phyloP scores from a whole-genome alignment of 805 yeast species.

The Metschnikowia kofuensis region DNA sequence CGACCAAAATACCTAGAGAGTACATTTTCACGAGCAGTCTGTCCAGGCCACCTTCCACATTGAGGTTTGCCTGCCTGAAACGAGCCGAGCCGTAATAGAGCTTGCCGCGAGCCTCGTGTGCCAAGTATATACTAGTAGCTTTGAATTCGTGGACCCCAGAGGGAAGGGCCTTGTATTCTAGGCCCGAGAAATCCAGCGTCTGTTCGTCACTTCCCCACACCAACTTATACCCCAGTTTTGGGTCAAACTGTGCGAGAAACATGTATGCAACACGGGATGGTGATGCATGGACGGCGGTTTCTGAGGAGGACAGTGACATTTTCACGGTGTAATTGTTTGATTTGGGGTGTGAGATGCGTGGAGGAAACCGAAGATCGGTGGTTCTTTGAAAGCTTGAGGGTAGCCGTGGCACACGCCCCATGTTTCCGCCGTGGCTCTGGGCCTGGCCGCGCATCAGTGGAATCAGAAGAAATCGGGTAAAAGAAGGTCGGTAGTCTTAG shows the following conservation, averaged over 20 bases:
- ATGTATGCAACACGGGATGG: constrained; percentile 30
- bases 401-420: background rate
- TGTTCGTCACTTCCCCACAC: constrained; percentile 31
- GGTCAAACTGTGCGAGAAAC: constrained; percentile 37
- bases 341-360: background rate
- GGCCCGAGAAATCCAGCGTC: constrained; percentile 25
- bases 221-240: constrained; percentile 33
- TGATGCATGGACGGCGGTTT: constrained; percentile 3
- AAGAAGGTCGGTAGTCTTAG: background rate
- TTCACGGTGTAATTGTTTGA: background rate
- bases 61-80: constrained; percentile 25
- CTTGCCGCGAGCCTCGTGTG: constrained; percentile 23
- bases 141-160: constrained; percentile 39
- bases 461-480: background rate
- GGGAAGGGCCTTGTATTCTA: constrained; percentile 40
- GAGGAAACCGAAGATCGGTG: background rate
- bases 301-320: constrained; percentile 10
- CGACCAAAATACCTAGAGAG: constrained; percentile 60
- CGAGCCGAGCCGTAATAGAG: constrained; percentile 36
- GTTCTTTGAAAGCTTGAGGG: background rate
- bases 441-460: background rate
- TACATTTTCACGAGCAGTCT: constrained; percentile 52
- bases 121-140: constrained; percentile 28
- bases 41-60: constrained; percentile 13
- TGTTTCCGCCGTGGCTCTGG: background rate